Evolutionary conservation across 2,329 filamentous ascomycete genomes (phyloP).

Genomic region (Aspergillus bombycis): DNA sequence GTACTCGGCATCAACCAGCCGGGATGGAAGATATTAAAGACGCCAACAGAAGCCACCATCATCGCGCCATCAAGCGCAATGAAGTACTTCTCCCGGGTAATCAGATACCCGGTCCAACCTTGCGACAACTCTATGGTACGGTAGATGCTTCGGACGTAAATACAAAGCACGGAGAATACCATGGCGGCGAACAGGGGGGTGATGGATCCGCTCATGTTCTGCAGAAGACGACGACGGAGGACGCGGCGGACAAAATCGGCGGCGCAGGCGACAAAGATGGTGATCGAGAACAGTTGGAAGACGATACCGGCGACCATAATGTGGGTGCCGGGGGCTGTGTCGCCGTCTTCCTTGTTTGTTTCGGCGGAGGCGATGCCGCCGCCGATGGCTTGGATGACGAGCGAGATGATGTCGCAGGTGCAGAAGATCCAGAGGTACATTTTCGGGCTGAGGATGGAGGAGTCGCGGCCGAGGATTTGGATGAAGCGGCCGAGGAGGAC

Average conservation of each 20-base stretch:
- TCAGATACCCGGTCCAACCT: conserved; percentile 55
- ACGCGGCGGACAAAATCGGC: conserved; percentile 50
- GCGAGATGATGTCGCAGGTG: conserved; percentile 57
- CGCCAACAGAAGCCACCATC: conserved; percentile 51
- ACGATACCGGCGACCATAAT: conserved; percentile 59
- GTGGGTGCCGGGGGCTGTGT: conserved; percentile 53
- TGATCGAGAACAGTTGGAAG: conserved; percentile 61
- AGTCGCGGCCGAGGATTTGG: conserved; percentile 46
- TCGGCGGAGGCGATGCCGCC: conserved; percentile 53
- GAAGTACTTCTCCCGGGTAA: conserved; percentile 55
- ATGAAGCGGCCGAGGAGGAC: conserved; percentile 54
- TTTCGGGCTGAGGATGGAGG: conserved; percentile 47
- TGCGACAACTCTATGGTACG: conserved; percentile 55
- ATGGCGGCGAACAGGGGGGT: conserved; percentile 43
- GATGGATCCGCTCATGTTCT: conserved; percentile 29
- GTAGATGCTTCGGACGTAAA: conserved; percentile 55
- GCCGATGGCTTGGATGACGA: conserved; percentile 59
- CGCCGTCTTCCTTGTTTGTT: conserved; percentile 49
- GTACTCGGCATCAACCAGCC: conserved; percentile 40
- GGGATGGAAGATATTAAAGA: conserved; percentile 52
- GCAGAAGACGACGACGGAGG: conserved; percentile 27
- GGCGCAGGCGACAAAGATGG: conserved; percentile 55
- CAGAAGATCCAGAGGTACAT: conserved; percentile 56
- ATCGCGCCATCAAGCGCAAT: conserved; percentile 54
- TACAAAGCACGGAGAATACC: conserved; percentile 46